These are phyloP conservation scores for Thuidium tamariscinum DNA, from an alignment of 225 moss, liverwort and hornwort genomes.

Conservation along the genomic window DNA sequence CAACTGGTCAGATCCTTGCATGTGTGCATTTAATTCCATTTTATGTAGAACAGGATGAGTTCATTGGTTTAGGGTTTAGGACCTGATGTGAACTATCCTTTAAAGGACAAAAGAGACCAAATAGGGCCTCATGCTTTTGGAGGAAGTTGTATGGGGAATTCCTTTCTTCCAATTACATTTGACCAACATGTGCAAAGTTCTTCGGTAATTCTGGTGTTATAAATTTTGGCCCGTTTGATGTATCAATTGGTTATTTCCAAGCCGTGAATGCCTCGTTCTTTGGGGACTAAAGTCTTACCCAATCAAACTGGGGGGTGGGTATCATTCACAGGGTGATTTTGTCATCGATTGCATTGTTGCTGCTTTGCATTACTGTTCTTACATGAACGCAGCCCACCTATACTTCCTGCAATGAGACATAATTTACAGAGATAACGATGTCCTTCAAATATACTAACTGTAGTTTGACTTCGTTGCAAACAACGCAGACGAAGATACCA, in stretches of 20 bases:
- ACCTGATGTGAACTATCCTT: background rate
- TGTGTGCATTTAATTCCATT: background rate
- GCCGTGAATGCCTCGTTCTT: background rate
- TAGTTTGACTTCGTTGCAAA: background rate
- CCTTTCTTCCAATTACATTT: background rate
- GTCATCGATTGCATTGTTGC: background rate
- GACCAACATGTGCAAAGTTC: background rate
- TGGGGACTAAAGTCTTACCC: background rate
- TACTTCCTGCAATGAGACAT: background rate
- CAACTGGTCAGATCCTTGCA: slow-evolving; percentile 14
- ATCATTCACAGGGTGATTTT: background rate
- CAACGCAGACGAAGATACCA: slow-evolving; percentile 41
- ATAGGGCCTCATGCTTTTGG: background rate
- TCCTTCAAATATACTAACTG: background rate
- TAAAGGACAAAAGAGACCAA: background rate
- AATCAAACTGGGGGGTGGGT: background rate
- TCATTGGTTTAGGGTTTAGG: background rate
- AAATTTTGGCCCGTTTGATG: background rate
- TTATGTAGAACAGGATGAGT: background rate
- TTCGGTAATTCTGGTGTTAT: background rate
- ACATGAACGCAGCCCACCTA: background rate
- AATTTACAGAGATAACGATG: background rate
- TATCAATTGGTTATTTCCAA: background rate
- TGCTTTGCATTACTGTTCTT: background rate
- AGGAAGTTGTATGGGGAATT: background rate